phyloP scores from a whole-genome alignment of 2,329 filamentous ascomycete species.

The Septoria linicola region DNA sequence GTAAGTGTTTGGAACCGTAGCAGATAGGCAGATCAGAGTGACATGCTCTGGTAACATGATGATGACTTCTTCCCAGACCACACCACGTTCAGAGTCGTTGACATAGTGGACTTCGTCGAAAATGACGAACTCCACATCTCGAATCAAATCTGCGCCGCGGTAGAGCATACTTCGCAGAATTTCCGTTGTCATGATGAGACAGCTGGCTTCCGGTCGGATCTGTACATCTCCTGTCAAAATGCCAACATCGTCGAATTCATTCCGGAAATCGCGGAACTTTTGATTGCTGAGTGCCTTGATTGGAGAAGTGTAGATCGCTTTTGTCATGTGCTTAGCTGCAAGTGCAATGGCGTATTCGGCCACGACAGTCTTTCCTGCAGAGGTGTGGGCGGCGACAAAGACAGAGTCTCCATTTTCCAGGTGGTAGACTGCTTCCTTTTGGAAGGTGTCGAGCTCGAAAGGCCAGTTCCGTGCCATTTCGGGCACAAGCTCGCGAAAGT shows the following conservation, averaged over 20 bases:
- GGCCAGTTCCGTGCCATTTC: slow-evolving; percentile 97
- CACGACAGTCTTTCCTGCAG: slow-evolving; percentile 95
- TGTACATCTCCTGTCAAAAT: slow-evolving; percentile 97
- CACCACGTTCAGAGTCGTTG: slow-evolving; percentile 90
- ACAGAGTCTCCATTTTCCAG: slow-evolving; percentile 95
- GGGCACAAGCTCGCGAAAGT: slow-evolving; percentile 88
- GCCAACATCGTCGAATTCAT: slow-evolving; percentile 89
- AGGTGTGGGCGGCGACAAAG: slow-evolving; percentile 96
- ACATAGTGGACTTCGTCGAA: slow-evolving; percentile 99
- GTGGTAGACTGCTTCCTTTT: slow-evolving; percentile 98
- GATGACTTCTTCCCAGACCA: slow-evolving; percentile 99
- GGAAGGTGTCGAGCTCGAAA: slow-evolving; percentile 95
- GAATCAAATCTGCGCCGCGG: slow-evolving; percentile 88
- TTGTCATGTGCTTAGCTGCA: slow-evolving; percentile 98
- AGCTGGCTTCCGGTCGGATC: slow-evolving; percentile 95
- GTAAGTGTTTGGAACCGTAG: slow-evolving; percentile 94
- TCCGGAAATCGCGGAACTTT: slow-evolving; percentile 93
- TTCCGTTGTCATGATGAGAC: slow-evolving; percentile 98
- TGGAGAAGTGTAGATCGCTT: slow-evolving; percentile 97
- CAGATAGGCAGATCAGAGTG: slow-evolving; percentile 89
- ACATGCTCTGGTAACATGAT: slow-evolving; percentile 99
- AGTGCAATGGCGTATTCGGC: slow-evolving; percentile 97
- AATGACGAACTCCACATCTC: slow-evolving; percentile 97
- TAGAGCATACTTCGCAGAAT: slow-evolving; percentile 98
- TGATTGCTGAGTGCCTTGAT: slow-evolving; percentile 99